Base-by-base conservation (phyloP, 805 yeast species). In the Lipomyces lipofer region DNA sequence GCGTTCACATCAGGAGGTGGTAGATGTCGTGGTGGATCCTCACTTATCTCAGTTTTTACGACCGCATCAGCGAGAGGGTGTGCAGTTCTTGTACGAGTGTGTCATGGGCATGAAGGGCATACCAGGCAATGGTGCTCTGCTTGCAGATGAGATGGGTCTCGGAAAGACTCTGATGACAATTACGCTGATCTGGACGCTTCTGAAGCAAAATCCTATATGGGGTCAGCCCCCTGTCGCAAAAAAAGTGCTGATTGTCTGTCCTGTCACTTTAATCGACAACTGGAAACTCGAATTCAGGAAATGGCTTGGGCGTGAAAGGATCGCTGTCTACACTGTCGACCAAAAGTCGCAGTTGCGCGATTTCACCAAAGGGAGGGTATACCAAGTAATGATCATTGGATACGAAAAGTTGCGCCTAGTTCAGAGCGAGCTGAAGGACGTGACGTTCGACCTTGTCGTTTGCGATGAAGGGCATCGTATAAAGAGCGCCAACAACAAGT, bases 101-200 rank as follows among this genome's bases (percentile, higher is more conserved):
- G 78, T 91, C 1, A 80, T 86, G 84, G 95, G 95, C 0, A 71
- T 78, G 48, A 72, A 78, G 24, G 77, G 76, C 3, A 70, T 70
- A 19, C 72, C 73, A 1, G 79, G 80, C 0, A 63, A 71, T 40
- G 98, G 99, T 0, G 91, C 92, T 1, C 71, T 94, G 4, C 69
- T 94, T 40, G 99, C 99, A 0, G 99, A 94, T 69, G 98, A 92
- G 64, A 94, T 94, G 99, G 99, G 99, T 0, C 73, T 94, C 15
- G 97, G 97, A 1, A 87, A 87, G 64, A 91, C 98, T 0, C 70
- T 94, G 39, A 91, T 85, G 80, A 82, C 97, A 0, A 92, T 94
- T 4, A 67, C 95, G 0, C 68, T 89, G 38, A 77, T 92, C 3
- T 89, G 96, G 95, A 89, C 96, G 0, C 69, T 94, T 17, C 68